Conservation (phyloP, 768 basidiomycete species). For the Clavaria fumosa region DNA sequence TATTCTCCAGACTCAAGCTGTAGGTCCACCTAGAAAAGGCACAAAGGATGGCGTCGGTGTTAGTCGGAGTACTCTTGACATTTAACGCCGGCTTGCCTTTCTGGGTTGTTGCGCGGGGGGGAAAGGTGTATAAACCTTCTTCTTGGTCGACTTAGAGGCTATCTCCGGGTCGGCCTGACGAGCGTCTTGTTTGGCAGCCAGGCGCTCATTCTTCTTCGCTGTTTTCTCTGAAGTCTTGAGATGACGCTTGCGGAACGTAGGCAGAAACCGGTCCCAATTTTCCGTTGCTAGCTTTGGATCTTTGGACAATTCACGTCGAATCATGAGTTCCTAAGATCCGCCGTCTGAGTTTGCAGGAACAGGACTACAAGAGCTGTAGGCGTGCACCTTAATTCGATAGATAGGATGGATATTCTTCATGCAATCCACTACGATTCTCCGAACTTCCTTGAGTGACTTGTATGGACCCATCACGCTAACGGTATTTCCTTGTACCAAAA, state of each 20-base stretch:
- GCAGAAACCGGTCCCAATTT: constrained; percentile 95
- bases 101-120: constrained; percentile 88
- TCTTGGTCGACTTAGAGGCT: constrained; percentile 35
- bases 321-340: constrained; percentile 78
- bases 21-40: constrained; percentile 52
- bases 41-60: too few species aligned
- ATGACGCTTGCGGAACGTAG: constrained; percentile 87
- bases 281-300: constrained; percentile 91
- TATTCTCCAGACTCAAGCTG: constrained; percentile 96
- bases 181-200: constrained; percentile 45
- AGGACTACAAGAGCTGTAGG: background rate
- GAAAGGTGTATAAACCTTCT: constrained; percentile 98
- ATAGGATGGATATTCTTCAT: constrained; percentile 99
- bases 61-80: too few species aligned
- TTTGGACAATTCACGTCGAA: constrained; percentile 92
- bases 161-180: constrained; percentile 52
- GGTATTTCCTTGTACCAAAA: constrained; percentile 95
- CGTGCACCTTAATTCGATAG: constrained; percentile 83
- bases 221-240: constrained; percentile 93
- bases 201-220: constrained; percentile 66
- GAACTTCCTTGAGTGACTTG: constrained; percentile 90
- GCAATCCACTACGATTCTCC: constrained; percentile 93
- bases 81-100: constrained; percentile 40
- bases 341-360: constrained; percentile 6
- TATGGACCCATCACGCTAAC: constrained; percentile 97